Evolutionary conservation across 441 rosid genomes (phyloP).

Genomic region (Pelargonium fulgidum): DNA sequence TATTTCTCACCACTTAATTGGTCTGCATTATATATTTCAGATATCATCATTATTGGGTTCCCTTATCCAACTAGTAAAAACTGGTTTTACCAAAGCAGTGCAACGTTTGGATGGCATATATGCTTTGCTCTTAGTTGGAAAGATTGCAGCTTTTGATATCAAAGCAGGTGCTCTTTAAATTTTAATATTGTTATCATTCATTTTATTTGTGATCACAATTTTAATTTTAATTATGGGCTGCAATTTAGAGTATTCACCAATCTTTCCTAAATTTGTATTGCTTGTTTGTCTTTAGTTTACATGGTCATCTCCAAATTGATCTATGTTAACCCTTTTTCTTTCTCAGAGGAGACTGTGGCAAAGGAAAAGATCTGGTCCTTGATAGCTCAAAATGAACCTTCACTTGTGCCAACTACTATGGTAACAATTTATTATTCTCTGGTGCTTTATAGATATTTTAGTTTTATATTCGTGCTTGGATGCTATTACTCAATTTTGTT

Average conservation of each 20-base stretch:
- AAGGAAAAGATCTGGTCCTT: conserved; percentile 94
- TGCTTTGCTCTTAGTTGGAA: conserved; percentile 71
- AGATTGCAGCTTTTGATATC: conserved; percentile 78
- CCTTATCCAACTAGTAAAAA: conserved; percentile 82
- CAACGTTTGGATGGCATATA: conserved; percentile 96
- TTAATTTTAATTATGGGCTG: background rate
- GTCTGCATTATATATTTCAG: conserved; percentile 36
- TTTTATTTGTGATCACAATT: background rate
- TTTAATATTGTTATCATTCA: background rate
- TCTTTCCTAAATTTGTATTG: conserved; percentile 14
- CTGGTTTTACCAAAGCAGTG: conserved; percentile 82
- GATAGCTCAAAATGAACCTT: conserved; percentile 83
- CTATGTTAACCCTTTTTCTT: conserved; percentile 10
- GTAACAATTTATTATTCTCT: conserved; percentile 31
- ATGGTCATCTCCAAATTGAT: background rate
- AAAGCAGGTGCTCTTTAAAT: conserved; percentile 62
- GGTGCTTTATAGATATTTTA: conserved; percentile 4
- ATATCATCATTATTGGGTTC: conserved; percentile 74
- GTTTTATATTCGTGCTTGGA: background rate
- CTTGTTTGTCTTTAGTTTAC: conserved; percentile 16
- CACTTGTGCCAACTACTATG: conserved; percentile 63
- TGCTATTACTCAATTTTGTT: background rate
- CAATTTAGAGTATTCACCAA: conserved; percentile 13
- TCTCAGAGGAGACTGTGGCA: conserved; percentile 69
- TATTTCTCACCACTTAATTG: conserved; percentile 18